Base-by-base conservation (phyloP, 2,329 filamentous ascomycete species). In the Monosporascus sp. region DNA sequence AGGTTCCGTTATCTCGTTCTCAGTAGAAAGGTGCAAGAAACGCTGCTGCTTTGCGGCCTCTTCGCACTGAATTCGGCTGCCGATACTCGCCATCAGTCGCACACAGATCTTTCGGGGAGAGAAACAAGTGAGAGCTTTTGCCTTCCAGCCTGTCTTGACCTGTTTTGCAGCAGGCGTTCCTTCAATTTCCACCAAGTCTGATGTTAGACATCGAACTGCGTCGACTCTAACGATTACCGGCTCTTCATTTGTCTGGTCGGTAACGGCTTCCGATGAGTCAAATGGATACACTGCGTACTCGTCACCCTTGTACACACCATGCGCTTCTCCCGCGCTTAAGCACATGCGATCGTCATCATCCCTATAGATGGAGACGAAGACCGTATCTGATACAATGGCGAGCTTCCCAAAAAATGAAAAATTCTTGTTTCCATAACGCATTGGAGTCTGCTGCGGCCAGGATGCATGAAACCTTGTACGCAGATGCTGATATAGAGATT, bases 341-440 rank as follows among this genome's bases (percentile, higher is more conserved):
- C 25, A 44, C 14, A 49, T 24, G 18, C 17, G 24, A 34, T 25
- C 39, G 11, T 41, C 17, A 9, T 3, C 22, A 17, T 36, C n/a
- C 18, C 15, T 47, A 22, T 44, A 49, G 11, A 41, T 36, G 41
- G 50, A 41, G 24, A 47, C 18, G 44, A 24, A 48, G 18, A 3
- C 9, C 9, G 24, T n/a, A n/a, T 47, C 34, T 2, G 20, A 15
- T 15, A 11, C 31, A 15, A 9, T n/a, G n/a, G 41, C 14, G 6
- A 51, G 18, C 5, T 18, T 36, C 5, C 36, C 41, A 15, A 51
- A 56, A 48, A 56, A 53, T 5, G n/a, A 47, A 11, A 31, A 51
- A 3, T 47, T 9, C 18, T 47, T 45, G 18, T 51, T 53, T 11
- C 51, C 51, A 45, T 47, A 56, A 15, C 31, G 27, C 34, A 56